Evolutionary conservation across 768 basidiomycete species (phyloP), one percentile per base, ranked within the genome.

Genomic region (Pisolithus microcarpus): DNA sequence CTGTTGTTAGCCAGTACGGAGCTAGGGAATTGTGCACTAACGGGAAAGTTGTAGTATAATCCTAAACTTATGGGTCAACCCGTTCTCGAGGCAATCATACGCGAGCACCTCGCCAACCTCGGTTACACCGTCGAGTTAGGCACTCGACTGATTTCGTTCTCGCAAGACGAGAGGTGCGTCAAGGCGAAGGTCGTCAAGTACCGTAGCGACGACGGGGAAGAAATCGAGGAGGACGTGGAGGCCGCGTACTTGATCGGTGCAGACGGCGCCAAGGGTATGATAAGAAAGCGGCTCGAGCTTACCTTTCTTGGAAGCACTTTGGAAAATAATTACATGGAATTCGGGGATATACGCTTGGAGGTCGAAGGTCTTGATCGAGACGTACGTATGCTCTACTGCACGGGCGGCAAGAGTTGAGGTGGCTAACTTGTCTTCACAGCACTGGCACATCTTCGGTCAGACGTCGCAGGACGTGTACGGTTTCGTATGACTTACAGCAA

Each of bases 101-200:
- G 59, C 30, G 46, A 45, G 24, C 60, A 58, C 40, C 51, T 65
- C n/a, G 56, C 57, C 28, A 60, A 58, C 7, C 51, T 56, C 5
- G 56, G 53, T 0, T 68, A 65, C 45, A 40, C 37, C 15, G 65
- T 78, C 15, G 77, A 81, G 52, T 49, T 72, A 19, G 71, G 70
- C 16, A 74, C 73, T 2, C 75, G 75, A 50, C 68, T 80, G 9
- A 38, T 59, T n/a, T 72, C 72, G 0, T 72, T 80, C 40, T 61
- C 68, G 48, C 72, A 78, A 50, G 54, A 56, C 7, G 61, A 63
- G 1, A 65, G 68, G 31, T 53, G 53, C 26, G 72, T 79, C 7
- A 54, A 61, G 9, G 76, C 70, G 7, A 65, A 65, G 13, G 51
- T 79, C 5, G 34, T 66, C 28, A 61, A 65, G 49, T 56, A 18